Percentiles rank a stretch among this genome's conserved stretches.
These are phyloP conservation scores for Wickerhamiella vanderwaltii DNA, from an alignment of 805 yeast species.

Conservation along the genomic window DNA sequence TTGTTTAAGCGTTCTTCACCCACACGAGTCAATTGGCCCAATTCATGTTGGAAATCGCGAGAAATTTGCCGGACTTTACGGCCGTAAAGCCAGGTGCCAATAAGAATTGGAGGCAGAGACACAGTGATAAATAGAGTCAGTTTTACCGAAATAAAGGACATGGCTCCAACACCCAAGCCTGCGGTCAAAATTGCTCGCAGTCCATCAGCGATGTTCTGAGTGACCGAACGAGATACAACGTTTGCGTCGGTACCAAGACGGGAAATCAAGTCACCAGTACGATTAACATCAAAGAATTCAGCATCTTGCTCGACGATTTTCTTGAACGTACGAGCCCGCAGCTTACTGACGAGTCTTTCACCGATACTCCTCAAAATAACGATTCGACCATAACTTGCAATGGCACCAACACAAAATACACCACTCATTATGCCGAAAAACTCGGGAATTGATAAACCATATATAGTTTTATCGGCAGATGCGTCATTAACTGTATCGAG, in stretches of 20 bases:
- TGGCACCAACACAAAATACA: conserved; percentile 59
- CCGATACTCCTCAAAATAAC: conserved; percentile 66
- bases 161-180: conserved; percentile 78
- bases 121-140: conserved; percentile 70
- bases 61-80: conserved; percentile 62
- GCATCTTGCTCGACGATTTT: conserved; percentile 77
- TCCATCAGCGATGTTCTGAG: conserved; percentile 89
- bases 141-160: conserved; percentile 75
- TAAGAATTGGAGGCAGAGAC: conserved; percentile 70
- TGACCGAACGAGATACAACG: conserved; percentile 71
- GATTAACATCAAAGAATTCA: conserved; percentile 75
- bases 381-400: conserved; percentile 73
- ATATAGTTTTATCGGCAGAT: conserved; percentile 28
- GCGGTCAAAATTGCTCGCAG: conserved; percentile 73
- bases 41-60: conserved; percentile 63
- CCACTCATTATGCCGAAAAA: conserved; percentile 53
- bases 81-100: conserved; percentile 75
- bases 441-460: conserved; percentile 49
- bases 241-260: conserved; percentile 81
- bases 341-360: conserved; percentile 73
- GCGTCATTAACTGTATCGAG: conserved; percentile 52
- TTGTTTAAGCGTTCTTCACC: conserved; percentile 86
- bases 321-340: conserved; percentile 64
- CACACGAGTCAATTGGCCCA: conserved; percentile 78
- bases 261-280: conserved; percentile 86